Percentiles rank a stretch among this genome's conserved stretches.
These are phyloP conservation scores for Boletus vermiculosoides DNA, from an alignment of 768 basidiomycete species.

Conservation along the genomic window DNA sequence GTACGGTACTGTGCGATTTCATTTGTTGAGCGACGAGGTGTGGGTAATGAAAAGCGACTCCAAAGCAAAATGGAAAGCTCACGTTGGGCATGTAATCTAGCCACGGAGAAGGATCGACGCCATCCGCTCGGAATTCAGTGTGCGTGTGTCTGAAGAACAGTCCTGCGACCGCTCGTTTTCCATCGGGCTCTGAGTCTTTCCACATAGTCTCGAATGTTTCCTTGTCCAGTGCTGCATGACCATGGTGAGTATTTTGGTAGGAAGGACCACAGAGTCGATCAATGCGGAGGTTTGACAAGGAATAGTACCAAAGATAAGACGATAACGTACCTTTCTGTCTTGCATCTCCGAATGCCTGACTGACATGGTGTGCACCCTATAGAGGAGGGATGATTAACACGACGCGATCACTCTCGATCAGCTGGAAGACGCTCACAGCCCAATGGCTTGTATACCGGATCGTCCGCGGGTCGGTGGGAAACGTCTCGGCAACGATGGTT, in stretches of 20 bases:
- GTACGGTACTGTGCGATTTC: slow-evolving; percentile 30
- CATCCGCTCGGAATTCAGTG: slow-evolving; percentile 54
- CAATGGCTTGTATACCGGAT: slow-evolving; percentile 78
- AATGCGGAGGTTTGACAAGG: neutral
- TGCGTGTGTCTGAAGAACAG: slow-evolving; percentile 66
- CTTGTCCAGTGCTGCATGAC: slow-evolving; percentile 55
- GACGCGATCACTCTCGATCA: neutral
- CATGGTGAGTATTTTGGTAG: neutral
- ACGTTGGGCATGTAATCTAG: slow-evolving; percentile 58
- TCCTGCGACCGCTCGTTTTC: slow-evolving; percentile 44
- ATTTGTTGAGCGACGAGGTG: neutral
- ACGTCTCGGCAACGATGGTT: slow-evolving; percentile 64
- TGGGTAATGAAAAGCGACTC: neutral
- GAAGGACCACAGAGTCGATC: neutral
- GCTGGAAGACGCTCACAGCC: slow-evolving; percentile 54
- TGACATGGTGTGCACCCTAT: slow-evolving; percentile 82
- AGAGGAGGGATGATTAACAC: neutral
- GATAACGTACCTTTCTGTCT: slow-evolving; percentile 52
- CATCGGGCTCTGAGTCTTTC: slow-evolving; percentile 62
- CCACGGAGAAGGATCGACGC: slow-evolving; percentile 30
- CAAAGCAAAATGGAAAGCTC: slow-evolving; percentile 16
- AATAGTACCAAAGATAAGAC: neutral
- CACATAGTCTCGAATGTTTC: slow-evolving; percentile 78
- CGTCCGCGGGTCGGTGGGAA: slow-evolving; percentile 72
- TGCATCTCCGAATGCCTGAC: slow-evolving; percentile 48